Conservation (phyloP, 2,329 filamentous ascomycete genomes). For the Exophiala mesophila region DNA sequence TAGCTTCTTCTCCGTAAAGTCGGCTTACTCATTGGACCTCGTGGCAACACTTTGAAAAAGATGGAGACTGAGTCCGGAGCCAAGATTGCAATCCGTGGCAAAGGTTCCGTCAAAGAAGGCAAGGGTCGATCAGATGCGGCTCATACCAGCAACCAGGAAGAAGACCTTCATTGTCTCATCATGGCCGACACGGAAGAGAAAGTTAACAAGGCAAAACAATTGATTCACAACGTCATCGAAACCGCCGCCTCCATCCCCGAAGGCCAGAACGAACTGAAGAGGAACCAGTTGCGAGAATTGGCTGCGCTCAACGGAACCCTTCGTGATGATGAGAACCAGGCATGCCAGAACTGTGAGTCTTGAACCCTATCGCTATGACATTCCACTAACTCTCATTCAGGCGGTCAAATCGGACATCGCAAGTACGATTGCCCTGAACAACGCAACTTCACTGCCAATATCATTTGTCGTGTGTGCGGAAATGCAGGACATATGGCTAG, state of each 20-base stretch:
- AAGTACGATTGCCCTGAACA: slow-evolving; percentile 98
- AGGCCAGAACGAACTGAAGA: slow-evolving; percentile 97
- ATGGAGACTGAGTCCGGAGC: slow-evolving; percentile 97
- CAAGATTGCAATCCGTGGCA: slow-evolving; percentile 99
- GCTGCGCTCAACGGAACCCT: slow-evolving; percentile 97
- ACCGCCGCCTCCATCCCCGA: slow-evolving; percentile 97
- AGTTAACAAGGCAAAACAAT: slow-evolving; percentile 97
- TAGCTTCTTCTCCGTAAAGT: slow-evolving; percentile 84
- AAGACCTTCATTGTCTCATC: slow-evolving; percentile 97
- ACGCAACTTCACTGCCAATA: slow-evolving; percentile 97
- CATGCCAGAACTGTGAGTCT: slow-evolving; percentile 83
- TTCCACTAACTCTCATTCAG: slow-evolving; percentile 26
- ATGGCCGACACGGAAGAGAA: slow-evolving; percentile 99
- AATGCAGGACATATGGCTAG: slow-evolving; percentile 98
- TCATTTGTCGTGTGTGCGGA: slow-evolving; percentile 96
- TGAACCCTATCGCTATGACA: not conserved
- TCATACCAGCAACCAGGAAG: slow-evolving; percentile 99
- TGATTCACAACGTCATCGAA: slow-evolving; percentile 98
- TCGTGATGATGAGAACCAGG: slow-evolving; percentile 98
- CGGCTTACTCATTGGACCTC: slow-evolving; percentile 98
- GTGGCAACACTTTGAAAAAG: slow-evolving; percentile 99
- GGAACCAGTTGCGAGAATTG: slow-evolving; percentile 95
- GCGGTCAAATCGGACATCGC: slow-evolving; percentile 95
- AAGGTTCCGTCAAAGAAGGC: slow-evolving; percentile 99
- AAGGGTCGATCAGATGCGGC: slow-evolving; percentile 98